Percentiles rank a stretch among this genome's conserved stretches.
These are phyloP conservation scores for Clarireedia homoeocarpa DNA, from an alignment of 2,329 filamentous ascomycete species.

Conservation along the genomic window DNA sequence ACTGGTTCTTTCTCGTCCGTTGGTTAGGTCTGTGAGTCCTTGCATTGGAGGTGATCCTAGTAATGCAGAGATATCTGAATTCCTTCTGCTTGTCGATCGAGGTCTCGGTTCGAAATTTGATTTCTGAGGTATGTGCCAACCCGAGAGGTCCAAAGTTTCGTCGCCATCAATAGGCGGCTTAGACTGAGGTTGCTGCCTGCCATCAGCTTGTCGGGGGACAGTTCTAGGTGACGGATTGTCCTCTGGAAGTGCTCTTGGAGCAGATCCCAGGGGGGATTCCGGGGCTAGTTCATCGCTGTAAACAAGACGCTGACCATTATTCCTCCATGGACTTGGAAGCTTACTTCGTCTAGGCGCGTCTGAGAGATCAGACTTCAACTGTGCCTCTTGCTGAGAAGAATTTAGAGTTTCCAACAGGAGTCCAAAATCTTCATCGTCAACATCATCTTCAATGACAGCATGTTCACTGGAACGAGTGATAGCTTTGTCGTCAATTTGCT, in stretches of 20 bases:
- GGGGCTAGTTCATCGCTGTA: slow-evolving; percentile 26
- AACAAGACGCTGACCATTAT: slow-evolving; percentile 25
- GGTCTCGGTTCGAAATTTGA: slow-evolving; percentile 25
- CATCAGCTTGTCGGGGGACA: neutral
- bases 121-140: slow-evolving; percentile 27
- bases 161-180: slow-evolving; percentile 4
- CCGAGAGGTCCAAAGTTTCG: slow-evolving; percentile 18
- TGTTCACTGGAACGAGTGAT: neutral
- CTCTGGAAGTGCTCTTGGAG: slow-evolving; percentile 7
- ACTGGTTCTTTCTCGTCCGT: neutral
- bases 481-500: neutral
- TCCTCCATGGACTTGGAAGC: slow-evolving; percentile 27
- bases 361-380: slow-evolving; percentile 11
- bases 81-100: slow-evolving; percentile 13
- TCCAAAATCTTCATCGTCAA: slow-evolving; percentile 26
- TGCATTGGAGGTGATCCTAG: slow-evolving; percentile 23
- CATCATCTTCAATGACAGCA: slow-evolving; percentile 1
- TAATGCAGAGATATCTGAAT: slow-evolving; percentile 23
- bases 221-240: neutral
- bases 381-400: slow-evolving; percentile 18
- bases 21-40: slow-evolving; percentile 17
- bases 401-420: slow-evolving; percentile 28
- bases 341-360: slow-evolving; percentile 26
- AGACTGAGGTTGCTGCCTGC: neutral
- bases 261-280: neutral